Evolutionary conservation across 2,329 filamentous ascomycete species (phyloP).

Genomic region (Beauveria asiatica): DNA sequence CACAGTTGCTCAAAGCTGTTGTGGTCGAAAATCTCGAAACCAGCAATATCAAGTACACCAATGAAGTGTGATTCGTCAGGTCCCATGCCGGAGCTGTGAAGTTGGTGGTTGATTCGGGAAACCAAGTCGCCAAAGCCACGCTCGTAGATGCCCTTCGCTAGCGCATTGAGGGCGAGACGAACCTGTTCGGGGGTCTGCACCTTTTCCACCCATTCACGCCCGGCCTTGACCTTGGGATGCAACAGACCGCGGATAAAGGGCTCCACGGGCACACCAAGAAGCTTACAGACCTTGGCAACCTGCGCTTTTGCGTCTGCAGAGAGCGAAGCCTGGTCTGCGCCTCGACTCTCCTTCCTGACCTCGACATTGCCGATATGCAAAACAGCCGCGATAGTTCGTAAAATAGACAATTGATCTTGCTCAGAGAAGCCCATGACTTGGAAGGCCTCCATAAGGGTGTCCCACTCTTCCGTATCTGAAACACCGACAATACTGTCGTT

Average conservation of each 20-base stretch:
- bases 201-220: conserved; percentile 96
- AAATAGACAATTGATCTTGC: conserved; percentile 71
- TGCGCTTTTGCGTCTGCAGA: conserved; percentile 65
- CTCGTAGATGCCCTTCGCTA: conserved; percentile 96
- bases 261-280: conserved; percentile 78
- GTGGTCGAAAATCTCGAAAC: conserved; percentile 96
- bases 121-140: conserved; percentile 92
- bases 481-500: conserved; percentile 88
- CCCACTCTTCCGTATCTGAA: conserved; percentile 87
- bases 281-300: conserved; percentile 68
- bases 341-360: conserved; percentile 82
- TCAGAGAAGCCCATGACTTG: conserved; percentile 87
- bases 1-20: conserved; percentile 99
- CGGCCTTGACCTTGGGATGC: conserved; percentile 90
- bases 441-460: conserved; percentile 82
- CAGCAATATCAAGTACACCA: conserved; percentile 95
- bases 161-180: conserved; percentile 76
- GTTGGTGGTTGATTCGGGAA: conserved; percentile 78
- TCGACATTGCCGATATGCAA: conserved; percentile 88
- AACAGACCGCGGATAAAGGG: conserved; percentile 81
- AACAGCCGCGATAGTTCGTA: conserved; percentile 83
- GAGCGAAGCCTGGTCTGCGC: conserved; percentile 82
- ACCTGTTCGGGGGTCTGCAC: conserved; percentile 97
- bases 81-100: conserved; percentile 77
- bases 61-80: conserved; percentile 92